Evolutionary conservation across 768 basidiomycete genomes (phyloP), one percentile per base, ranked within the genome.

Genomic region (Boletus subcaerulescens): DNA sequence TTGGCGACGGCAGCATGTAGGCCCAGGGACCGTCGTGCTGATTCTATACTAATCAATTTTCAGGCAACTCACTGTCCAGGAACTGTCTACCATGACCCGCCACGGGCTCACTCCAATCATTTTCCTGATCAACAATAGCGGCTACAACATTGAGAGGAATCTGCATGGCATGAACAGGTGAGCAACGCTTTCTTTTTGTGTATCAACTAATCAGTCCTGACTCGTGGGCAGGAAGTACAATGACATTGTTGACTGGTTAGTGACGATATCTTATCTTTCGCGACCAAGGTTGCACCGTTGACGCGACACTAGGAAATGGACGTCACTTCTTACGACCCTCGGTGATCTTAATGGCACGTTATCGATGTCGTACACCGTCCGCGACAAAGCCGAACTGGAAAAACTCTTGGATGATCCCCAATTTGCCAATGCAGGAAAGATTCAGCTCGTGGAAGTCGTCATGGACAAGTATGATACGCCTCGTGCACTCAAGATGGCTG

Each of bases 131-230:
- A 91, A 91, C 69, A 92, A 91, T 67, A 77, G 74, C 17, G 88
- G 91, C 0, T 96, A 96, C 72, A 89, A 89, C 18, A 93, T 98
- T 49, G 95, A 98, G 74, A 81, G 88, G n/a, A 80, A 77, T 59
- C 76, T 89, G 42, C 89, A 93, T 56, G 87, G 87, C 20, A 78
- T 76, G 71, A 65, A 78, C 26, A 74, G 82, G 84, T 76, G 24
- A 13, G 74, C 57, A 35, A 17, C 7, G 0, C 36, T 43, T 39
- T 39, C n/a, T 18, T 18, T 14, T 6, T 39, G 15, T 17, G 33
- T 12, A 17, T 9, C 29, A 2, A 9, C 7, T 2, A 39, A 1
- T 39, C 15, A 3, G 1, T 41, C 8, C 43, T 58, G 17, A 60
- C 39, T 33, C 15, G 58, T 43, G 5, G 13, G 40, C 60, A 85